Percentiles rank a stretch among this genome's conserved stretches.
Evolutionary conservation across 805 yeast species (phyloP).

Genomic region (Saturnispora sanitii): DNA sequence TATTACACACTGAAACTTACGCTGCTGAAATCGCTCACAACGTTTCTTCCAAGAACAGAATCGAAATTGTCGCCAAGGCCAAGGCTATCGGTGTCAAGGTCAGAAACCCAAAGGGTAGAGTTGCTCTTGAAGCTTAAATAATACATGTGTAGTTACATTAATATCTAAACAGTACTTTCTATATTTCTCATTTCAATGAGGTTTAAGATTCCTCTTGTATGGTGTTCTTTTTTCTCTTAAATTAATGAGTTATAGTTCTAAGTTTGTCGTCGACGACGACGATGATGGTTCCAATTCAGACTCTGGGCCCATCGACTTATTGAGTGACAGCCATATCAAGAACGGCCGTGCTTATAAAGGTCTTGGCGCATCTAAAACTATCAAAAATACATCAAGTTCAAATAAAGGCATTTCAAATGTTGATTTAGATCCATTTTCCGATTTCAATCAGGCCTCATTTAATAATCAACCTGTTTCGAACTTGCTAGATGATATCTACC

Average conservation of each 20-base stretch:
- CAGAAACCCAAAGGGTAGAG: conserved; percentile 98
- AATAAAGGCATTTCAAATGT: neutral
- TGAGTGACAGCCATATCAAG: conserved; percentile 11
- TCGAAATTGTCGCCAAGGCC: conserved; percentile 90
- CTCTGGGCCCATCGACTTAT: conserved; percentile 16
- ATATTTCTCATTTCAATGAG: conserved; percentile 1
- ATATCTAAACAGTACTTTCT: conserved; percentile 1
- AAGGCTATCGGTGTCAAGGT: conserved; percentile 97
- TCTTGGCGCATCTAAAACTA: no score
- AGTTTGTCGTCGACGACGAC: conserved; percentile 13
- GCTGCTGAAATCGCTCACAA: conserved; percentile 99
- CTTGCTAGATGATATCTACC: neutral
- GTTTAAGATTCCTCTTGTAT: no score
- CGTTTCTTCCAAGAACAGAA: conserved; percentile 97
- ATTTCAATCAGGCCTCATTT: conserved; percentile 1
- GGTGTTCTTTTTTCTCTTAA: neutral
- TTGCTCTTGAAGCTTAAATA: conserved; percentile 88
- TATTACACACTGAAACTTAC: conserved; percentile 95
- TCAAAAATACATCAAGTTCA: no score
- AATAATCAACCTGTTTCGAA: neutral
- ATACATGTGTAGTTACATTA: conserved; percentile 4
- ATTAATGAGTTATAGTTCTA: conserved; percentile 8
- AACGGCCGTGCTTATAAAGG: neutral
- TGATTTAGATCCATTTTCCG: conserved; percentile 13
- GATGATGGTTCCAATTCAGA: conserved; percentile 8